These are phyloP conservation scores for Claviceps digitariae DNA, from an alignment of 2,329 filamentous ascomycete species.

Conservation along the genomic window DNA sequence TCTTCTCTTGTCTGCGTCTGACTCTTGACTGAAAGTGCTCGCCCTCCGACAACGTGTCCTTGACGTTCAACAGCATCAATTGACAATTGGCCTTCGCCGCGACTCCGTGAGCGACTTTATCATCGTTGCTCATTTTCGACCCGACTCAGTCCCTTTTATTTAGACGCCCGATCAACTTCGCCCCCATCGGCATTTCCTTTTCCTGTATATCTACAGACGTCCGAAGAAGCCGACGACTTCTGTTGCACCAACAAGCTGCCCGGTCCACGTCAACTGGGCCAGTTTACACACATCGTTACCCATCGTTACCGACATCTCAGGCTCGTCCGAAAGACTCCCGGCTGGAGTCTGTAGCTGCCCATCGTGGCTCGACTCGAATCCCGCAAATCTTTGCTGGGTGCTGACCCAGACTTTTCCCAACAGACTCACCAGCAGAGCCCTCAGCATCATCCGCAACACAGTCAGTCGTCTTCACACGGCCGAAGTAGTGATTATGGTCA, in stretches of 20 bases:
- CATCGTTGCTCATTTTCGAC: background rate
- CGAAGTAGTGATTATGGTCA: constrained; percentile 18
- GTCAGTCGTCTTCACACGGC: constrained; percentile 8
- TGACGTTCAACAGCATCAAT: background rate
- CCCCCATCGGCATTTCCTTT: background rate
- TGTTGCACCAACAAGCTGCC: background rate
- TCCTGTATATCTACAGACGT: background rate
- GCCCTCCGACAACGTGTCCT: too few species aligned
- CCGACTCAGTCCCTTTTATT: background rate
- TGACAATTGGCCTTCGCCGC: background rate
- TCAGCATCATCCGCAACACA: constrained; percentile 13
- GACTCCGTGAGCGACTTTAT: background rate
- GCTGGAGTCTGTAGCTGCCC: constrained; percentile 21
- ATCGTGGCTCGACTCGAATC: constrained; percentile 28
- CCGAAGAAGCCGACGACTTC: background rate
- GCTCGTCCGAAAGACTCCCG: constrained; percentile 18
- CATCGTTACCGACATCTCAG: background rate
- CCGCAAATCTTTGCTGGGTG: constrained; percentile 26
- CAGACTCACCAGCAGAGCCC: constrained; percentile 13
- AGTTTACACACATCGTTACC: background rate
- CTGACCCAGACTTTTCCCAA: constrained; percentile 25
- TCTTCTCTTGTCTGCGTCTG: background rate
- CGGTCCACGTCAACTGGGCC: background rate
- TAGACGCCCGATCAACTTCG: background rate
- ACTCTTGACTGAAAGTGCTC: background rate